Percentiles rank a stretch among this genome's conserved stretches.
These are phyloP conservation scores for Xylaria sp. DNA, from an alignment of 2,329 filamentous ascomycete genomes.

Conservation along the genomic window DNA sequence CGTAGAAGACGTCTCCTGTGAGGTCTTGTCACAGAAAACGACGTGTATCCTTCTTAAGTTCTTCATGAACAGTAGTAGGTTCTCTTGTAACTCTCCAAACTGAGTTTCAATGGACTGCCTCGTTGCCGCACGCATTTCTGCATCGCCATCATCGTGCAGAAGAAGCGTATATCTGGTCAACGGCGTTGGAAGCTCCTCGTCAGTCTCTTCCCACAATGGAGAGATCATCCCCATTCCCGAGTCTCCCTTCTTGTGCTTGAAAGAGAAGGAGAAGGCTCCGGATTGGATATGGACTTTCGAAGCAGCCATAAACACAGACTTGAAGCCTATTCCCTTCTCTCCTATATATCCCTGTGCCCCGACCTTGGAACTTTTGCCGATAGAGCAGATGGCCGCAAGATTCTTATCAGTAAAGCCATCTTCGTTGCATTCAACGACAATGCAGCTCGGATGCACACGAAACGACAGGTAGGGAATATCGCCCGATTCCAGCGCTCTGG, in stretches of 20 bases:
- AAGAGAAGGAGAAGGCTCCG: constrained; percentile 56
- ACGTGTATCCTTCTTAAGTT: constrained; percentile 52
- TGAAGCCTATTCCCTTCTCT: constrained; percentile 63
- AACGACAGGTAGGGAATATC: constrained; percentile 50
- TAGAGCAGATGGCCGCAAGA: constrained; percentile 57
- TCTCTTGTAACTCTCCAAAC: constrained; percentile 52
- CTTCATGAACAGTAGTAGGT: constrained; percentile 55
- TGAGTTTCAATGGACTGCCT: constrained; percentile 48
- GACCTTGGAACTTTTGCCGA: constrained; percentile 59
- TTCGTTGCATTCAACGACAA: constrained; percentile 63
- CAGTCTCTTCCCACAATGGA: constrained; percentile 52
- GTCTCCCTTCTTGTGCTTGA: constrained; percentile 53
- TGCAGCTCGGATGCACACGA: constrained; percentile 48
- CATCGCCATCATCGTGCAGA: constrained; percentile 47
- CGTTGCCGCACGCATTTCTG: constrained; percentile 19
- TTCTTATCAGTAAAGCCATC: constrained; percentile 57
- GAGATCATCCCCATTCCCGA: constrained; percentile 63
- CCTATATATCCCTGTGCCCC: constrained; percentile 57
- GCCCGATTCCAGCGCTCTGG: constrained; percentile 33
- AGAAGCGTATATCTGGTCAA: constrained; percentile 54
- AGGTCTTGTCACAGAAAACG: constrained; percentile 43
- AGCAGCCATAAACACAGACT: constrained; percentile 61
- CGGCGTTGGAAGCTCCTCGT: constrained; percentile 25
- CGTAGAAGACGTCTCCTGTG: constrained; percentile 23
- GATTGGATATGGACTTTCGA: constrained; percentile 58